phyloP scores from a whole-genome alignment of 1,284 basidiomycete genomes.

The Boletus sp. region DNA sequence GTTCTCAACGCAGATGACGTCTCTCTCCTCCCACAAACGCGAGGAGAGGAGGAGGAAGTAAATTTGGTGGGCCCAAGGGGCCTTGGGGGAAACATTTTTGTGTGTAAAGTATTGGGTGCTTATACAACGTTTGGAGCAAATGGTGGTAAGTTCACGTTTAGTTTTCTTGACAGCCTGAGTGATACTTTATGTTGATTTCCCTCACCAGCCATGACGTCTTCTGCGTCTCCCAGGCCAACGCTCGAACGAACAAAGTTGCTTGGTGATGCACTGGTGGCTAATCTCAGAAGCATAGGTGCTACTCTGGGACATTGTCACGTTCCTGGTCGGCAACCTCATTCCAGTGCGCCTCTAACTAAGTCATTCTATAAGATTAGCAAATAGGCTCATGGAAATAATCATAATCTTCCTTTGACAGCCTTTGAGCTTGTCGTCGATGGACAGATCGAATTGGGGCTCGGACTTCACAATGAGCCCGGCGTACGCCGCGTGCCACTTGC shows the following conservation, averaged over 20 bases:
- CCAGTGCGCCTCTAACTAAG: background rate
- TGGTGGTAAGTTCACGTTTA: constrained; percentile 8
- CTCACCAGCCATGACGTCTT: background rate
- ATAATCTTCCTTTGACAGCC: background rate
- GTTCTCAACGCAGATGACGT: constrained; percentile 70
- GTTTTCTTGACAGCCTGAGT: background rate
- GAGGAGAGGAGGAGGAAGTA: constrained; percentile 15
- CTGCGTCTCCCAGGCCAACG: constrained; percentile 6
- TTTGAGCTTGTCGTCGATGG: constrained; percentile 12
- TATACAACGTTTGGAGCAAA: constrained; percentile 46
- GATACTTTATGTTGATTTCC: background rate
- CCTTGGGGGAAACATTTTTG: constrained; percentile 61
- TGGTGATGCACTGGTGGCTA: constrained; percentile 43
- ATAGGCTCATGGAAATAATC: constrained; percentile 26
- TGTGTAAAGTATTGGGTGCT: constrained; percentile 66
- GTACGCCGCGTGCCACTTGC: constrained; percentile 36
- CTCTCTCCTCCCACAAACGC: constrained; percentile 38
- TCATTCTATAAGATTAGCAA: constrained; percentile 4
- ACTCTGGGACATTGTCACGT: constrained; percentile 57
- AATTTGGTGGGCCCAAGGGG: constrained; percentile 51
- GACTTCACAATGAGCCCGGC: constrained; percentile 59
- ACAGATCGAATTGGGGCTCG: constrained; percentile 47
- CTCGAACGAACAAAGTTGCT: constrained; percentile 36
- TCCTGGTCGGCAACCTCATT: constrained; percentile 38
- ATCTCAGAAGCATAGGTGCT: constrained; percentile 49